Conservation (phyloP, 495 filamentous ascomycete species). For the Bacidia rubella region DNA sequence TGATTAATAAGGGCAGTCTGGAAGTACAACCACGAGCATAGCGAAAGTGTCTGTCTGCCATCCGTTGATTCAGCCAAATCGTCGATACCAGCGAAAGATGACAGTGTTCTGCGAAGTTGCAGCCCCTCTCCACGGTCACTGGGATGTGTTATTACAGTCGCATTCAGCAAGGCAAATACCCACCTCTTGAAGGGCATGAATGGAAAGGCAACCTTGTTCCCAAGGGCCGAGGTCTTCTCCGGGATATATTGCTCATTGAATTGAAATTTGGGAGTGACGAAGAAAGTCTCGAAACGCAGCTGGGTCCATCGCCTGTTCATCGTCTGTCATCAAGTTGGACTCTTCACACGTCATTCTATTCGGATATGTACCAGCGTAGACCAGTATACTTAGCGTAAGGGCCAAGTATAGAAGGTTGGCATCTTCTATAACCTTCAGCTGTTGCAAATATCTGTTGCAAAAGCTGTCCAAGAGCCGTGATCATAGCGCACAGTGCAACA, state of each 20-base stretch:
- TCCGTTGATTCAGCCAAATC: no score
- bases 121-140: no score
- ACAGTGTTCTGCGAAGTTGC: not conserved
- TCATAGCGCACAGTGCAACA: not conserved
- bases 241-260: not conserved
- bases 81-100: no score
- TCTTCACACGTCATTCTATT: not conserved
- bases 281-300: not conserved
- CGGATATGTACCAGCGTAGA: not conserved
- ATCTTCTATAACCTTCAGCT: not conserved
- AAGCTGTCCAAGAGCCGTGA: not conserved
- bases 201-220: no score
- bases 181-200: no score
- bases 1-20: not conserved
- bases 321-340: not conserved
- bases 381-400: not conserved
- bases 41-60: no score
- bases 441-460: not conserved
- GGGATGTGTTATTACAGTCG: no score
- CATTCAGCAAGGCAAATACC: no score
- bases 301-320: not conserved
- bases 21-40: not conserved
- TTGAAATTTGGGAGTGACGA: not conserved
- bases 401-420: not conserved
- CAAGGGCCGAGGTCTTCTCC: no score